Percentiles rank a stretch among this genome's conserved stretches.
Evolutionary conservation across 208 protist genomes (phyloP).

Genomic region (Porcisia hertigi): DNA sequence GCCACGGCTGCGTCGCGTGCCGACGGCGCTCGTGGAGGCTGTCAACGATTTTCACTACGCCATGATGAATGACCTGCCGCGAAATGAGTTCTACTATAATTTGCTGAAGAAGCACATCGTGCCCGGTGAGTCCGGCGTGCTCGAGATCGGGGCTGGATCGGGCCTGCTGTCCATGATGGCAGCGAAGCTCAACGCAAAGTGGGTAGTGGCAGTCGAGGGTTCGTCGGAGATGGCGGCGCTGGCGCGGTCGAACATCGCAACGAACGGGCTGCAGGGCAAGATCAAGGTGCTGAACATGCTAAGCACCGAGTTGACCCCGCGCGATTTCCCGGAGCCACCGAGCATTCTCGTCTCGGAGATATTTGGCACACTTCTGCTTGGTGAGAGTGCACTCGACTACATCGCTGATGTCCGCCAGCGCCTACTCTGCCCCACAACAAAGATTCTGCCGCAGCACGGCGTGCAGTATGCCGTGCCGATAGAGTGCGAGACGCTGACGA

Average conservation of each 20-base stretch:
- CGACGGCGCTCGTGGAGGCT: constrained; percentile 75
- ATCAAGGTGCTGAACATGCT: constrained; percentile 90
- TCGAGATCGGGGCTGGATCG: constrained; percentile 93
- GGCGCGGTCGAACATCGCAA: constrained; percentile 70
- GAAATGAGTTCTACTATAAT: constrained; percentile 92
- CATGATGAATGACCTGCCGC: constrained; percentile 92
- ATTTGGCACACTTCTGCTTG: constrained; percentile 92
- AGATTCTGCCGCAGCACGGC: constrained; percentile 82
- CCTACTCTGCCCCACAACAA: constrained; percentile 60
- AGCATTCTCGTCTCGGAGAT: constrained; percentile 93
- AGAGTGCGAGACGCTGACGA: constrained; percentile 70
- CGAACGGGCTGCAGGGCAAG: constrained; percentile 72
- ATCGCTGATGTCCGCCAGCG: constrained; percentile 84
- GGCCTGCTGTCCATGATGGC: constrained; percentile 93
- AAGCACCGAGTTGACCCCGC: constrained; percentile 73
- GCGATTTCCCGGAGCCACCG: constrained; percentile 64
- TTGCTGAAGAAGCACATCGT: constrained; percentile 74
- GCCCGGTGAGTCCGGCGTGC: constrained; percentile 72
- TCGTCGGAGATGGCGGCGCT: constrained; percentile 82
- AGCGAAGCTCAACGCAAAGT: constrained; percentile 85
- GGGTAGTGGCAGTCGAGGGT: constrained; percentile 92
- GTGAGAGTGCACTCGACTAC: constrained; percentile 92
- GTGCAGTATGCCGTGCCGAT: constrained; percentile 92
- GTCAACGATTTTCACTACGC: constrained; percentile 95
- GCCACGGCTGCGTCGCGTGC: constrained; percentile 55